These are phyloP conservation scores for Eimeria maxima DNA, from an alignment of 169 alveolate species.

Conservation along the genomic window DNA sequence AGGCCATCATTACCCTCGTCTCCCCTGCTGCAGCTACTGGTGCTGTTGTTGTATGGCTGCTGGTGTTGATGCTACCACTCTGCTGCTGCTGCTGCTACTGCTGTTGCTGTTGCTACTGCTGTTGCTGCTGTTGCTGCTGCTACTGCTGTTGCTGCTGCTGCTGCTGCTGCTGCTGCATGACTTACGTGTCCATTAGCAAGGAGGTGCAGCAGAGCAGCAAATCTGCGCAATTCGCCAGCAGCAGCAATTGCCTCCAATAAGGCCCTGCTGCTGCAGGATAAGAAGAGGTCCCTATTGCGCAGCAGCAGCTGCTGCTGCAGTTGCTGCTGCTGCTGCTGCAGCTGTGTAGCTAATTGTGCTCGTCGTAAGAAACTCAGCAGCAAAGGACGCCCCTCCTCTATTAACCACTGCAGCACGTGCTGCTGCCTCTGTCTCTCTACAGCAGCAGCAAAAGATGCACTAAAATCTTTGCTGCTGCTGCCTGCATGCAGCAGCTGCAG, in stretches of 20 bases:
- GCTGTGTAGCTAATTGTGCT: not conserved
- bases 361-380: conserved; percentile 27
- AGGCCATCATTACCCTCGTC: not conserved
- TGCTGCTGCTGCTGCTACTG: not conserved
- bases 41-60: too few relatives aligned
- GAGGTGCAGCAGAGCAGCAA: conserved; percentile 73
- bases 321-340: conserved; percentile 35
- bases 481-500: conserved; percentile 17
- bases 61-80: too few relatives aligned
- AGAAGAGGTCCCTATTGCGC: not conserved
- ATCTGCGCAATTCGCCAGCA: conserved; percentile 10
- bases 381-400: conserved; percentile 11
- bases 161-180: not conserved
- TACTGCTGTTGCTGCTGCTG: conserved; percentile 49
- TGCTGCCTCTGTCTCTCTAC: conserved; percentile 67
- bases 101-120: not conserved
- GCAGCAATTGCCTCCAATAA: not conserved
- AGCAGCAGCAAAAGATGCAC: conserved; percentile 45
- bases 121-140: conserved; percentile 44
- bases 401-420: conserved; percentile 56
- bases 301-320: conserved; percentile 9
- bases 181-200: conserved; percentile 71
- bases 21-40: too few relatives aligned
- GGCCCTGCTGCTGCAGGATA: conserved; percentile 33
- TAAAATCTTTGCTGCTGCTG: not conserved